phyloP scores from a whole-genome alignment of 116 monocot species.

The Iris pallida region DNA sequence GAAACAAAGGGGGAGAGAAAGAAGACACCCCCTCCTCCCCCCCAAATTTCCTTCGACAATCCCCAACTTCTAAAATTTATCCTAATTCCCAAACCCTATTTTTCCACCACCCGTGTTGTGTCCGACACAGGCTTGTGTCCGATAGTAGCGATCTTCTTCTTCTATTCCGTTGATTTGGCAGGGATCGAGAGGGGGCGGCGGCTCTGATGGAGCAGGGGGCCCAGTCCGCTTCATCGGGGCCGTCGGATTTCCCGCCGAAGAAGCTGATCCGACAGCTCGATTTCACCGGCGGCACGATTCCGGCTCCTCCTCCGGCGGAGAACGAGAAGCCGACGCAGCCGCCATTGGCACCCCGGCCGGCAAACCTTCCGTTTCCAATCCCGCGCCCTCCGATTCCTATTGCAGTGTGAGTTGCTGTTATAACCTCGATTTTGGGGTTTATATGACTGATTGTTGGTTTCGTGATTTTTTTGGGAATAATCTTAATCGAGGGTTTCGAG shows the following conservation, averaged over 20 bases:
- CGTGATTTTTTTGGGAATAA: no score
- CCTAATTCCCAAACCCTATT: not conserved
- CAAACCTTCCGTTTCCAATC: not conserved
- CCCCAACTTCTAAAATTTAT: not conserved
- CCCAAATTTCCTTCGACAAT: slow-evolving; percentile 2
- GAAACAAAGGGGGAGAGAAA: not conserved
- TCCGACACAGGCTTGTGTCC: no score
- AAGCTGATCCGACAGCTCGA: slow-evolving; percentile 44
- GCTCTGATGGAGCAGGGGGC: slow-evolving; percentile 28
- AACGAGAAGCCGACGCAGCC: not conserved
- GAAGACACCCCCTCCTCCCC: not conserved
- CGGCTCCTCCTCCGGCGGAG: not conserved
- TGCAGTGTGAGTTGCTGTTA: slow-evolving; percentile 15
- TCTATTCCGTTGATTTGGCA: no score
- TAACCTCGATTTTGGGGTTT: no score
- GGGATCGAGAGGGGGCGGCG: no score
- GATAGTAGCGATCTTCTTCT: no score
- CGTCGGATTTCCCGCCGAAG: slow-evolving; percentile 37
- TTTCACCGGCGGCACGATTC: slow-evolving; percentile 19
- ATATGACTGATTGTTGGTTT: no score
- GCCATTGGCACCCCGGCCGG: not conserved
- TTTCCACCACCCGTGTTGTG: not conserved
- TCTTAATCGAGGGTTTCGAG: no score
- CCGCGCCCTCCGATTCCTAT: slow-evolving; percentile 7
- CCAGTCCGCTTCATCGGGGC: slow-evolving; percentile 4